Percentiles rank a stretch among this genome's conserved stretches.
These are phyloP conservation scores for Starmerella khaoyaiensis DNA, from an alignment of 805 yeast species.

Conservation along the genomic window DNA sequence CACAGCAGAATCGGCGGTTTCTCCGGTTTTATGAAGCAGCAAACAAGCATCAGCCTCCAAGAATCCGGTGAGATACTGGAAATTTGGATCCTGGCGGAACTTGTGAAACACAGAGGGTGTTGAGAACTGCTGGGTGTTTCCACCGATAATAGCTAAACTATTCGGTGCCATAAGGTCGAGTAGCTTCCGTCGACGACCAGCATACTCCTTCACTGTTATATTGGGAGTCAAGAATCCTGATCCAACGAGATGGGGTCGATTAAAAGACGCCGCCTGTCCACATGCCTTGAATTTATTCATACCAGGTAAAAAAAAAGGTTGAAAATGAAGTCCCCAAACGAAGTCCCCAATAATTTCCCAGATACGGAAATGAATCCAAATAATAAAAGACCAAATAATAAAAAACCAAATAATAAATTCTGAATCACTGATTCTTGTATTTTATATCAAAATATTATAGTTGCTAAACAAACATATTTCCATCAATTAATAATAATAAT, in stretches of 20 bases:
- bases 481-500: background rate
- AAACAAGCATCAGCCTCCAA: constrained; percentile 69
- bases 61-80: constrained; percentile 84
- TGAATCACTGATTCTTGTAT: too few species aligned
- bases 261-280: constrained; percentile 83
- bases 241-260: constrained; percentile 60
- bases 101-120: constrained; percentile 85
- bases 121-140: constrained; percentile 60
- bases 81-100: constrained; percentile 83
- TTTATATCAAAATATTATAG: too few species aligned
- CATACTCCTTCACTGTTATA: constrained; percentile 72
- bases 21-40: constrained; percentile 35
- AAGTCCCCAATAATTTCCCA: background rate
- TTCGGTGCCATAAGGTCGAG: constrained; percentile 45
- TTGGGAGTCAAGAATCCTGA: constrained; percentile 83
- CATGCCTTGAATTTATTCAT: constrained; percentile 7
- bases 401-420: too few species aligned
- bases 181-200: constrained; percentile 50
- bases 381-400: background rate
- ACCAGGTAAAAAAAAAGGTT: background rate
- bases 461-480: too few species aligned
- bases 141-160: constrained; percentile 62
- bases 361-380: background rate
- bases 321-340: background rate
- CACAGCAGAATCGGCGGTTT: constrained; percentile 26